Base-by-base conservation (phyloP, 139 green algal species). In the Micractinium sp. region DNA sequence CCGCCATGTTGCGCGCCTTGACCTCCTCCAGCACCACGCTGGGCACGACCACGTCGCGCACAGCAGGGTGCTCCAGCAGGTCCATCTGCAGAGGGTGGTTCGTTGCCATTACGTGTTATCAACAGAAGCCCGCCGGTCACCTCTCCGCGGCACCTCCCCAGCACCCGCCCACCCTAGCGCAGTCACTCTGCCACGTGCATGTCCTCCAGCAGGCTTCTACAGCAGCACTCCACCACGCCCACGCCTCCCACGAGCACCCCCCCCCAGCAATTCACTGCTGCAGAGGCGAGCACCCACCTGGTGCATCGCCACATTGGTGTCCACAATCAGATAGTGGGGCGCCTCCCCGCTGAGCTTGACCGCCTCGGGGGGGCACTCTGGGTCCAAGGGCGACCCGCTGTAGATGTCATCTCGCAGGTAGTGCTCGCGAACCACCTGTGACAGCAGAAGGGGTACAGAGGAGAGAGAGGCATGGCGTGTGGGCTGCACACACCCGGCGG, bases 401-500 rank as follows among this genome's bases (percentile, higher is more conserved):
- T 90, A 96, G 63, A 99, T 99, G 92, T 99, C 98, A 87, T 99
- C 98, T 16, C 98, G 92, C 15, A 99, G 92, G 89, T 99, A 99
- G 87, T 98, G 98, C 92, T 99, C 97, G 0, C 94, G 88, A 12
- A 98, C 95, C 0, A 98, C 94, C 95, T 97, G 91, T 27, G 78
- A 33, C 5, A 33, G 35, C 1, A 47, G 74, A 33, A 7, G 14
- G 2, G 31, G 18, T 31, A 18, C 27, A 7, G 2, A 13, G 29
- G 5, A 3, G 0, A 13, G 25, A n/a, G 76, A 69, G 33, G 69
- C 15, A 82, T 56, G 60, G 69, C 36, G 67, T 73, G 15, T 38
- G 14, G 69, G 41, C 23, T 3, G 31, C n/a, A 4, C 36, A n/a
- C 27, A n/a, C 27, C 19, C 41, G 29, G 29, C 39, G 33, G 82